A percentile compares a stretch with the other conserved stretches of the same genome.
These are phyloP conservation scores for Eremomyces bilateralis DNA, from an alignment of 495 filamentous ascomycete species.

Conservation along the genomic window DNA sequence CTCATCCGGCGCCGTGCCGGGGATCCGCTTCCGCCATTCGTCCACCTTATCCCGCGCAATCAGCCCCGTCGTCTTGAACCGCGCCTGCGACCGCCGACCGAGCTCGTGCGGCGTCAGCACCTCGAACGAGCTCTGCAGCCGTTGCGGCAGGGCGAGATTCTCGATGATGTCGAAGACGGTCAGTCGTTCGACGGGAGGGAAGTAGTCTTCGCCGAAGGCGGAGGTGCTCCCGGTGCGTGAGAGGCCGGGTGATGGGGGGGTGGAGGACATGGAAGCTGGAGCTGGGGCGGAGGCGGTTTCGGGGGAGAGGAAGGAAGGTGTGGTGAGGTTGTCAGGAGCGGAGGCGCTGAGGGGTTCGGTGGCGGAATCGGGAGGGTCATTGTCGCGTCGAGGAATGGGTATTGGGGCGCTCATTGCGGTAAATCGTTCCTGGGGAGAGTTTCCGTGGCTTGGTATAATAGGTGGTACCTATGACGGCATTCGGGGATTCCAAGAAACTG, in stretches of 20 bases:
- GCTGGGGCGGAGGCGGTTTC: too few relatives aligned
- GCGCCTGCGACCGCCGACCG: slow-evolving; percentile 62
- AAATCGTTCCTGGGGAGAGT: too few relatives aligned
- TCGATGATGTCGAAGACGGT: slow-evolving; percentile 86
- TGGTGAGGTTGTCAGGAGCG: too few relatives aligned
- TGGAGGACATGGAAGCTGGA: too few relatives aligned
- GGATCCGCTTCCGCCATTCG: slow-evolving; percentile 64
- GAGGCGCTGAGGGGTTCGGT: too few relatives aligned
- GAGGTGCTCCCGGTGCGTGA: slow-evolving; percentile 55
- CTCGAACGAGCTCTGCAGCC: slow-evolving; percentile 55
- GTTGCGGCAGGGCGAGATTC: slow-evolving; percentile 73
- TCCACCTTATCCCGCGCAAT: slow-evolving; percentile 52
- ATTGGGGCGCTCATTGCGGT: too few relatives aligned
- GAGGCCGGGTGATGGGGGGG: slow-evolving; percentile 28
- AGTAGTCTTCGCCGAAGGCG: slow-evolving; percentile 65
- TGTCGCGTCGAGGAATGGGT: too few relatives aligned
- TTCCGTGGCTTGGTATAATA: too few relatives aligned
- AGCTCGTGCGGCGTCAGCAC: slow-evolving; percentile 73
- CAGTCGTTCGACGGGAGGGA: slow-evolving; percentile 73
- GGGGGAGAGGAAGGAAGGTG: too few relatives aligned
- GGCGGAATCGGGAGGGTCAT: too few relatives aligned
- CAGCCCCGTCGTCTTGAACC: slow-evolving; percentile 34
- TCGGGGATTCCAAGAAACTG: too few relatives aligned
- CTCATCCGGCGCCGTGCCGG: slow-evolving; percentile 65
- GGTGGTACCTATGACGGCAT: too few relatives aligned